Base-by-base conservation (phyloP, 2,329 filamentous ascomycete genomes). In the Reticulascus tulasneorum region DNA sequence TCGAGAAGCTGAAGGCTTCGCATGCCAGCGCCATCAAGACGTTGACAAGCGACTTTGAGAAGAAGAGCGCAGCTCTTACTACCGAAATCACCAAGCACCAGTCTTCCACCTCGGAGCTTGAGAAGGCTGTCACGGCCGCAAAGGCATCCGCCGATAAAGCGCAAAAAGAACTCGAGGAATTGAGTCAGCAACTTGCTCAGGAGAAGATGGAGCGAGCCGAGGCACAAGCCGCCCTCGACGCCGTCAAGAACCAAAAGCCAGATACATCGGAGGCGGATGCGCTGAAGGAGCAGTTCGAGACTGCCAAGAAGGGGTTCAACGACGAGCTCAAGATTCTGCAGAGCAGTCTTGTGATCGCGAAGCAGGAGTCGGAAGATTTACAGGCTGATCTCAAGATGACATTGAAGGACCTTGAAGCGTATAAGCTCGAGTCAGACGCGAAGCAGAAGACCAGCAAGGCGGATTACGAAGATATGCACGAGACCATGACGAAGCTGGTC, bases 391-490 rank as follows among this genome's bases (percentile, higher is more conserved):
- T 78, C 2, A 61, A 64, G 28, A 57, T 74, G 36, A 56, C 63
- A 2, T 60, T 69, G 42, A 74, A 75, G 54, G 73, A 78, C 33
- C 60, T 79, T 1, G 70, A 75, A 43, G 66, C 71, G 7, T 60
- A 70, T 47, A 69, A 65, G 55, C 62, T 67, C 16, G 69, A 75
- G 48, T 65, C 68, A 4, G 69, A 72, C 9, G 67, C 67, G 9
- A 69, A 67, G 53, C 50, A 63, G 34, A 77, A 77, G 69, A 75
- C 67, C n/a, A 64, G 71, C 29, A 64, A 68, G 54, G 65, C 69
- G n/a, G 75, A 80, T 53, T 80, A 78, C 56, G 69, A 74, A 51
- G 76, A 80, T 45, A 73, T 82, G 62, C 74, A 77, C 51, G 76
- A 82, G 33, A 77, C 72, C 42, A 68, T 82, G 64, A 79, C 73